These are phyloP conservation scores for Gymnopilus dilepis DNA, from an alignment of 768 basidiomycete species.

Conservation along the genomic window DNA sequence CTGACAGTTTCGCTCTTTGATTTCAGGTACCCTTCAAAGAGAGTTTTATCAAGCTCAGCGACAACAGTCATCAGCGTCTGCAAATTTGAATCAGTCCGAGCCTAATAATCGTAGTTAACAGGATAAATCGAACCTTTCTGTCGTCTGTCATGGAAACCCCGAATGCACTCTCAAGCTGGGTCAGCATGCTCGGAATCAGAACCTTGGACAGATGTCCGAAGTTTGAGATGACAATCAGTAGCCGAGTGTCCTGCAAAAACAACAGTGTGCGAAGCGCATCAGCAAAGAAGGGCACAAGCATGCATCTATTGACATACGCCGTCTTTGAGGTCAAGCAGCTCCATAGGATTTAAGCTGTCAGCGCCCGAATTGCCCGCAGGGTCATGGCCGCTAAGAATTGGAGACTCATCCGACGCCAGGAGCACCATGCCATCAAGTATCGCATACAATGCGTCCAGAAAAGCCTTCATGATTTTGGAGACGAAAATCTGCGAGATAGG, in stretches of 20 bases:
- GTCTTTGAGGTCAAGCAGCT: slow-evolving; percentile 65
- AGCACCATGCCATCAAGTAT: slow-evolving; percentile 87
- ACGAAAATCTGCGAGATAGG: slow-evolving; percentile 67
- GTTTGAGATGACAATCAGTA: slow-evolving; percentile 90
- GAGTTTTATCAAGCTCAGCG: slow-evolving; percentile 81
- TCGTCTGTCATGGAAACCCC: slow-evolving; percentile 76
- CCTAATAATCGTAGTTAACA: slow-evolving; percentile 15
- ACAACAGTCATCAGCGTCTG: slow-evolving; percentile 80
- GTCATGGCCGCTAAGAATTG: slow-evolving; percentile 46
- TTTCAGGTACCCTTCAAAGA: slow-evolving; percentile 89
- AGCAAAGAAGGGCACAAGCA: slow-evolving; percentile 13
- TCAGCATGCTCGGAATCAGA: slow-evolving; percentile 80
- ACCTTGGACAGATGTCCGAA: slow-evolving; percentile 74
- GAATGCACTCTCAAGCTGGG: slow-evolving; percentile 79
- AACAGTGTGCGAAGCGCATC: slow-evolving; percentile 13
- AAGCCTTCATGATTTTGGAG: slow-evolving; percentile 79
- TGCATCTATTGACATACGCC: slow-evolving; percentile 47
- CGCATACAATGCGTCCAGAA: slow-evolving; percentile 84
- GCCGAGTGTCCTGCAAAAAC: slow-evolving; percentile 73
- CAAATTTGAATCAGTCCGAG: slow-evolving; percentile 4
- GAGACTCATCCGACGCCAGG: slow-evolving; percentile 75
- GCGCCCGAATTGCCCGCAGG: slow-evolving; percentile 35
- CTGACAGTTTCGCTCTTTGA: slow-evolving; percentile 77
- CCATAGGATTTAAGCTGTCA: slow-evolving; percentile 54
- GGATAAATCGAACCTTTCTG: slow-evolving; percentile 53